A percentile compares a stretch with the other conserved stretches of the same genome.
Conservation (phyloP, 306 rosid species). For the Benincasa hispida region DNA sequence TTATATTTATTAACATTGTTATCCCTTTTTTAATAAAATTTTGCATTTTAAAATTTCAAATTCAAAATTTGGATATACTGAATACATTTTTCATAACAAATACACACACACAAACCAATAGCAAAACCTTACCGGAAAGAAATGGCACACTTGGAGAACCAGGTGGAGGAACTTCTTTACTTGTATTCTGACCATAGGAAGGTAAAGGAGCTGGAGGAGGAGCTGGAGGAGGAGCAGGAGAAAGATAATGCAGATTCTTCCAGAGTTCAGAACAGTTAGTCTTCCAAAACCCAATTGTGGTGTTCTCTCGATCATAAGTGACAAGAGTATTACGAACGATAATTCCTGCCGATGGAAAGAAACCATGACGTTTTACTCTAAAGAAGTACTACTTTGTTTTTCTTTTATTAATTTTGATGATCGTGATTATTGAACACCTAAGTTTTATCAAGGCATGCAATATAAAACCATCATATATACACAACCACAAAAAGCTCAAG, state of each 20-base stretch:
- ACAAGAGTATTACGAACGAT: slow-evolving; percentile 40
- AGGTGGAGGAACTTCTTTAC: slow-evolving; percentile 14
- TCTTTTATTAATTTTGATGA: not conserved
- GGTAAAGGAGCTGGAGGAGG: slow-evolving; percentile 15
- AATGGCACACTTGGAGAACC: slow-evolving; percentile 11
- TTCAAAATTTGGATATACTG: too few relatives aligned
- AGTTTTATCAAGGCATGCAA: not conserved
- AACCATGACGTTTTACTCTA: not conserved
- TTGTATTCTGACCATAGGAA: slow-evolving; percentile 6
- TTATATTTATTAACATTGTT: too few relatives aligned
- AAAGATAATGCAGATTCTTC: slow-evolving; percentile 20
- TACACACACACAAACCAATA: not conserved
- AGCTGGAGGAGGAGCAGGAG: slow-evolving; percentile 19
- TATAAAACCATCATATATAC: not conserved
- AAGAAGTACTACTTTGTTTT: not conserved
- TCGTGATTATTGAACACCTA: not conserved
- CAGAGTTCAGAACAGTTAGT: slow-evolving; percentile 41
- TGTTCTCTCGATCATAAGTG: slow-evolving; percentile 33
- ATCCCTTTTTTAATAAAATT: too few relatives aligned
- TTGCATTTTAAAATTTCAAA: too few relatives aligned
- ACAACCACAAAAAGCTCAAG: not conserved
- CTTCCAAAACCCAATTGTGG: slow-evolving; percentile 36
- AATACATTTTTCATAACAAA: too few relatives aligned
- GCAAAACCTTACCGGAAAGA: slow-evolving; percentile 19
- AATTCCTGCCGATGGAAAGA: slow-evolving; percentile 25